Percentiles rank a stretch among this genome's conserved stretches.
Conservation (phyloP, 306 rosid genomes). For the Nissolia schottii region DNA sequence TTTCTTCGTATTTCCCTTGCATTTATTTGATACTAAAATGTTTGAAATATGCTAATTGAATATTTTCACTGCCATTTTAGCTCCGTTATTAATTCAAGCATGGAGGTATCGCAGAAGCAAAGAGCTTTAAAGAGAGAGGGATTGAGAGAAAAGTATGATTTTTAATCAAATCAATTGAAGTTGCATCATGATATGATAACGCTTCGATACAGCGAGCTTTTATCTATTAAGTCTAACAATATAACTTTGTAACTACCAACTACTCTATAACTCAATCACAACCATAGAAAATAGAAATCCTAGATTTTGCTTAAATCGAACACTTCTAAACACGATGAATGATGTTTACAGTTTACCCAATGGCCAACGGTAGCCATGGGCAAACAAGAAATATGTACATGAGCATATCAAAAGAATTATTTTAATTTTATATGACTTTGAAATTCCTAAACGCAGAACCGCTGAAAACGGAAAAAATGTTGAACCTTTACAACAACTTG, state of each 20-base stretch:
- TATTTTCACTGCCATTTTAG: background rate
- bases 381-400: background rate
- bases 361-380: background rate
- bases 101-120: background rate
- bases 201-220: background rate
- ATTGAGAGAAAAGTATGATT: background rate
- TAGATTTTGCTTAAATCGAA: background rate
- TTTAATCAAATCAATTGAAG: background rate
- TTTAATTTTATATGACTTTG: slow-evolving; percentile 14
- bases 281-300: slow-evolving; percentile 1
- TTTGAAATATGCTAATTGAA: background rate
- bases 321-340: background rate
- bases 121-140: background rate
- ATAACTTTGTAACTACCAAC: no score
- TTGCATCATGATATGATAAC: background rate
- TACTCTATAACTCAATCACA: no score
- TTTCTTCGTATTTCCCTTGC: background rate
- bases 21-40: background rate
- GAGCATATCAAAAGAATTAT: slow-evolving; percentile 12
- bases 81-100: background rate
- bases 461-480: background rate
- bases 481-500: slow-evolving; percentile 48
- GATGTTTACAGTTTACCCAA: background rate
- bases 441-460: slow-evolving; percentile 25
- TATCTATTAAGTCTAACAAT: no score